Base-by-base conservation (phyloP, 768 basidiomycete genomes). In the Hygrocybe punicea region DNA sequence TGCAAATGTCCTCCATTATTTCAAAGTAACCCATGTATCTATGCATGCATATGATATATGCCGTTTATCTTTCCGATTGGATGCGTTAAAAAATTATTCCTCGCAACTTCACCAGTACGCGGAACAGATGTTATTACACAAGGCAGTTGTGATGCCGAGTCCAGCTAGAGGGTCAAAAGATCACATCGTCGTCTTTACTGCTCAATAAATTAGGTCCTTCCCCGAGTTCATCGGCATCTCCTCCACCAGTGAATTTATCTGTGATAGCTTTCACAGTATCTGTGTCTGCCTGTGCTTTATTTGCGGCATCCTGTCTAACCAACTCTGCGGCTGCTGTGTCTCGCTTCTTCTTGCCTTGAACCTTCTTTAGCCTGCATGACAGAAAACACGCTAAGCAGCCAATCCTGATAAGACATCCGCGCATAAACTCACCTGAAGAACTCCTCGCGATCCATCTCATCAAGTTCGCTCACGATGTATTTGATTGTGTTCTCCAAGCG, bases 381-480 rank as follows among this genome's bases (percentile, higher is more conserved):
- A 5, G 50, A 51, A 51, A 3, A 23, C 29, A 33, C 21, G 51
- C 52, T 25, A 46, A 9, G 39, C 50, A 50, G 24, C 25, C 37
- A 16, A 57, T 55, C 17, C 8, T 19, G 44, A 45, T 44, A 29
- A 4, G 40, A 37, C 29, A 29, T 21, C 13, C 5, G 37, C 55
- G 39, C 11, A 17, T 48, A 33, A 25, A 64, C 79, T 44, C 39
- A 87, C 92, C 93, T 81, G 77, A 95, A 93, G 75, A 93, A 93
- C 66, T 93, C 91, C 68, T 93, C 91, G 60, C 93, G 83, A 73
- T 99, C 97, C 94, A 97, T 98, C 73, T 99, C 97, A 65, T 98
- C 97, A 59, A 99, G 76, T 69, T 99, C 97, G 57, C 93, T 96
- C 67, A 93, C 81, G 69, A 99, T 98, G 70, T 98, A 99, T 66